Evolutionary conservation across 2,329 filamentous ascomycete species (phyloP), one percentile per base, ranked within the genome.

Genomic region (Hymenotorrendiella dingleyae): DNA sequence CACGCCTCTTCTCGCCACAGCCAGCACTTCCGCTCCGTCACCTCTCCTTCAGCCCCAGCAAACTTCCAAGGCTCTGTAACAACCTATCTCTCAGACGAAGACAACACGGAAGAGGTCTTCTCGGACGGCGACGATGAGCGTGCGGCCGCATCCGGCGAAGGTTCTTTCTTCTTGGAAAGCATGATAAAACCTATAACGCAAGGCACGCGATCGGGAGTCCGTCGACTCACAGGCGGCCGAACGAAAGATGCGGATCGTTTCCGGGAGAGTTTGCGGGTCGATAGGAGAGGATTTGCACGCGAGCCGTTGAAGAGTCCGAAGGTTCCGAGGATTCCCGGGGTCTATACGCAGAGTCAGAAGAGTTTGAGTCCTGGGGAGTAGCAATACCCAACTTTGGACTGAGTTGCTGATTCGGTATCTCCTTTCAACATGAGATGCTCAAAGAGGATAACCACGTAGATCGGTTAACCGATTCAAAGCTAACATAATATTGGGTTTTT

Each of bases 11-110:
- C 65, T 6, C 72, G 88, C 4, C 85, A 87, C 0, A 76, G 75
- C 3, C 69, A 94, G 16, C 90, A 95, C 60, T 76, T 79, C 5
- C 81, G 91, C 14, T 94, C 88, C 10, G 77, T 94, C 39, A 96
- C 91, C 0, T 94, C 87, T 0, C 90, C 91, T 1, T 78, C 78
- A 6, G 70, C 74, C 5, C 69, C 78, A 9, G 65, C 72, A 5
- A 73, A 72, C 6, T 73, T 76, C 54, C 71, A 79, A 48, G 62
- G 69, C 9, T 72, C 72, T 24, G 70, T 77, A 42, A 72, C 71
- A 27, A 79, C 85, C 10, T 73, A 86, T 36, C 70, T 80, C 2
- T 87, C 84, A 0, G 84, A 94, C 45, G 88, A 94, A 44, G 89
- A 95, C 53, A 71, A 74, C 32, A 69, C 72, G 1, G 82, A 86